phyloP scores from a whole-genome alignment of 768 basidiomycete genomes.

The Coprinopsis marcescibilis region DNA sequence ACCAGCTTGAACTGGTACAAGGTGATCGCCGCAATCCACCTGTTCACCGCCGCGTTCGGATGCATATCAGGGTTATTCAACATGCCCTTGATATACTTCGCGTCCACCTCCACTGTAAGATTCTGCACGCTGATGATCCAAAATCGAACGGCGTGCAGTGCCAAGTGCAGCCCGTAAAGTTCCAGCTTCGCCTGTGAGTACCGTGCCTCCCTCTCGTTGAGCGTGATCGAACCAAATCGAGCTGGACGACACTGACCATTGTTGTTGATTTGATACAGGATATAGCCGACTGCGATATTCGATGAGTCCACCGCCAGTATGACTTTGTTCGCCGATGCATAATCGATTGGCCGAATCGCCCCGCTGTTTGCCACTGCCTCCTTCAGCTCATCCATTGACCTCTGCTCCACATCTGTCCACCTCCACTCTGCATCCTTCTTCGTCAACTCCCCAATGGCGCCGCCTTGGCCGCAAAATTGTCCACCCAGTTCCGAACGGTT shows the following conservation, averaged over 20 bases:
- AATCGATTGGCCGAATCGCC: constrained; percentile 20
- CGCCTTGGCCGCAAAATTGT: constrained; percentile 16
- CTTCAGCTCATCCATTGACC: constrained; percentile 12
- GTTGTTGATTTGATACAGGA: constrained; percentile 12
- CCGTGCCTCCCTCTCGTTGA: constrained; percentile 16
- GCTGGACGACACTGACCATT: constrained; percentile 11
- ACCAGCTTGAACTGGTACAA: constrained; percentile 25
- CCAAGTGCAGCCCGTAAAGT: constrained; percentile 21
- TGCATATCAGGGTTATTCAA: constrained; percentile 32
- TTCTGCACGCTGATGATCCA: constrained; percentile 23
- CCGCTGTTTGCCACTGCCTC: constrained; percentile 10
- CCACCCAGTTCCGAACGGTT: constrained; percentile 20
- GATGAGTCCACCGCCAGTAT: constrained; percentile 34
- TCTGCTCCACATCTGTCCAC: too few relatives aligned
- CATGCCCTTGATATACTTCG: constrained; percentile 31
- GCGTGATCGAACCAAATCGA: constrained; percentile 16
- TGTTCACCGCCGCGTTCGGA: constrained; percentile 31
- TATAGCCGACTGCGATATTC: constrained; percentile 13
- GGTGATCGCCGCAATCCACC: constrained; percentile 36
- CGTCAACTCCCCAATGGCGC: constrained; percentile 13
- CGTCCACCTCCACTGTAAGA: constrained; percentile 24
- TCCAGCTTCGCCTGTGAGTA: constrained; percentile 30
- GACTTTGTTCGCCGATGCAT: constrained; percentile 15
- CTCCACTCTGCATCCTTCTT: neutral
- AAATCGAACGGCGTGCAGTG: constrained; percentile 13